Evolutionary conservation across 148 eudicot genomes (phyloP).

Genomic region (Fagopyrum tataricum): DNA sequence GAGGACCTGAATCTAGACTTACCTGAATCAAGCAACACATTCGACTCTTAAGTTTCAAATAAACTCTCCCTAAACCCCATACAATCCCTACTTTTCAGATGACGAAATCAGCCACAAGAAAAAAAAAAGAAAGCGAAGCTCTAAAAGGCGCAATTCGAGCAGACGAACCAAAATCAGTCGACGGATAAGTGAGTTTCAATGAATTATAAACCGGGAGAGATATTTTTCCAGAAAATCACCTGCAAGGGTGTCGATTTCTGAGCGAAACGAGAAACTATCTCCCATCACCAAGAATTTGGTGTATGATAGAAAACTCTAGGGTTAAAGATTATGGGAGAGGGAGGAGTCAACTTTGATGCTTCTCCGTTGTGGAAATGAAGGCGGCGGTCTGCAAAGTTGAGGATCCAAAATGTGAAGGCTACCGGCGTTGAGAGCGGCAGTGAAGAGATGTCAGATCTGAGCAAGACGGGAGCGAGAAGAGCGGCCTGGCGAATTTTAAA

Average conservation of each 20-base stretch:
- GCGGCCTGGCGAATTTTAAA: background rate
- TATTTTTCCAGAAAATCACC: background rate
- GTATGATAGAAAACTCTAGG: background rate
- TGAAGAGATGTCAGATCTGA: background rate
- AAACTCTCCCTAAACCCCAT: background rate
- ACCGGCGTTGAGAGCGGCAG: background rate
- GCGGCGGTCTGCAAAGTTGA: no score
- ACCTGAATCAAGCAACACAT: slow-evolving; percentile 3
- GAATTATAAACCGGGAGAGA: background rate
- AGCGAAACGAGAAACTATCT: background rate
- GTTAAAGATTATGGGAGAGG: no score
- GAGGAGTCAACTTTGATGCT: no score
- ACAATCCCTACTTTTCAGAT: background rate
- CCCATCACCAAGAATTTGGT: slow-evolving; percentile 6
- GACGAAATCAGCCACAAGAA: background rate
- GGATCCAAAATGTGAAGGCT: no score
- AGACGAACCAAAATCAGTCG: background rate
- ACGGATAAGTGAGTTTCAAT: background rate
- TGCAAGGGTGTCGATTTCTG: slow-evolving; percentile 4
- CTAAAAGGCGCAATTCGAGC: background rate
- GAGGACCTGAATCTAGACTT: background rate
- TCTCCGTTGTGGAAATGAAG: no score
- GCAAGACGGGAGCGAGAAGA: background rate
- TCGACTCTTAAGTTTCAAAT: background rate
- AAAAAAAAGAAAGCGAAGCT: background rate